These are phyloP conservation scores for Candida vaughaniae DNA, from an alignment of 805 yeast genomes.

Conservation along the genomic window DNA sequence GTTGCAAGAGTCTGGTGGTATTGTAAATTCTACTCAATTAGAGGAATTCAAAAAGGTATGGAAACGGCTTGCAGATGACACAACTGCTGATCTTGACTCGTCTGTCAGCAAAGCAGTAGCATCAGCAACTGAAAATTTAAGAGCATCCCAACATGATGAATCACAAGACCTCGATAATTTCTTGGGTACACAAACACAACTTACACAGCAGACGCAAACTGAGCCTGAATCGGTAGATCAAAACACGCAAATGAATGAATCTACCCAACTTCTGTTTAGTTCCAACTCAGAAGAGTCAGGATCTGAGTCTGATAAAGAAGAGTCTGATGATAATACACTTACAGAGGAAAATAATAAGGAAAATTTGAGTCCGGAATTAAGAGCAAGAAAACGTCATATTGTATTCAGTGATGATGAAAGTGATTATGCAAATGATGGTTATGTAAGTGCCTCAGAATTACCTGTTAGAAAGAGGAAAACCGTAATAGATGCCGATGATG, in stretches of 20 bases:
- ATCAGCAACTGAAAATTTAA: conserved; percentile 10
- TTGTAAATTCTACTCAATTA: conserved; percentile 32
- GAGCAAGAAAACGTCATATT: conserved; percentile 5
- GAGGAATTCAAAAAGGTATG: conserved; percentile 32
- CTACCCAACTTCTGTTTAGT: conserved; percentile 10
- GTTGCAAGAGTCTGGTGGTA: conserved; percentile 36
- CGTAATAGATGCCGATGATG: conserved; percentile 27
- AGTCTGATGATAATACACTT: not conserved
- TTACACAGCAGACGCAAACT: not conserved
- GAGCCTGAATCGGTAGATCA: conserved; percentile 1
- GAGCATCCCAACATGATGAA: conserved; percentile 11
- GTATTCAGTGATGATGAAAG: conserved; percentile 14
- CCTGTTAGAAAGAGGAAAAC: conserved; percentile 20
- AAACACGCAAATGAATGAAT: conserved; percentile 3
- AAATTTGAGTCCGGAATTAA: conserved; percentile 7
- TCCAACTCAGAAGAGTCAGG: not conserved
- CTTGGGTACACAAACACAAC: not conserved
- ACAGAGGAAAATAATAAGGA: conserved; percentile 9
- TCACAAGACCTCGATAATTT: conserved; percentile 2
- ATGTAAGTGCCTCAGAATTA: conserved; percentile 14
- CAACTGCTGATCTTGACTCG: conserved; percentile 7
- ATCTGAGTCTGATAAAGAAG: conserved; percentile 5
- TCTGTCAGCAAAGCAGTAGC: conserved; percentile 13
- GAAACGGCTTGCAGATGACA: conserved; percentile 15
- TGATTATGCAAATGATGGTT: conserved; percentile 12